These are phyloP conservation scores for Trichoderma harzianum DNA, from an alignment of 2,329 filamentous ascomycete genomes.

Conservation along the genomic window DNA sequence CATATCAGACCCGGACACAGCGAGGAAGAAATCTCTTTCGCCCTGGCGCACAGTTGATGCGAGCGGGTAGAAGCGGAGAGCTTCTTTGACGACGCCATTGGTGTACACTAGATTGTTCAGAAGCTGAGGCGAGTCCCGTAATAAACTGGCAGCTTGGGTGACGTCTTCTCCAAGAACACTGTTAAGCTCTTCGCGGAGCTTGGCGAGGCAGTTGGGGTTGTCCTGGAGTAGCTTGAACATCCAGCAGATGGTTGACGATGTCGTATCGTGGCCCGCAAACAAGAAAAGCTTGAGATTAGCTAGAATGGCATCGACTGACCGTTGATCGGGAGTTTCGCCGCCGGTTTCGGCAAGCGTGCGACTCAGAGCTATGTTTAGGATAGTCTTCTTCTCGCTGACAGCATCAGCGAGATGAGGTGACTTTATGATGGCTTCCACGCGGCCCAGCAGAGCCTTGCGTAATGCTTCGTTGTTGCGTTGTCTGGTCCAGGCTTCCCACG, in stretches of 20 bases:
- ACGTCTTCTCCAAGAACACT: not conserved
- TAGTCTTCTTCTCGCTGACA: not conserved
- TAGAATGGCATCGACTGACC: not conserved
- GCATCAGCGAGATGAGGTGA: not conserved
- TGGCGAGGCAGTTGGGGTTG: not conserved
- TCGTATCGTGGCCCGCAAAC: constrained; percentile 9
- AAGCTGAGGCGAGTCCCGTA: not conserved
- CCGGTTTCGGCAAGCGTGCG: not conserved
- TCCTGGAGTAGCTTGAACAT: constrained; percentile 12
- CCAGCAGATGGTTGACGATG: not conserved
- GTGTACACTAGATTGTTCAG: not conserved
- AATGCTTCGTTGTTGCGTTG: not conserved
- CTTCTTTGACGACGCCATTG: not conserved
- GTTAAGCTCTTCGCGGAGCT: constrained; percentile 8
- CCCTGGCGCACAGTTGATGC: not conserved
- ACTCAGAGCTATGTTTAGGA: not conserved
- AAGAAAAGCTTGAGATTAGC: not conserved
- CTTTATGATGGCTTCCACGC: not conserved
- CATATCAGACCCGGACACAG: not conserved
- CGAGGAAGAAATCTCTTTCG: not conserved
- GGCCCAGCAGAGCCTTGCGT: not conserved
- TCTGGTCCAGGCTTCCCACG: not conserved
- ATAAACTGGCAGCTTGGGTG: not conserved
- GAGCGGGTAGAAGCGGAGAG: not conserved
- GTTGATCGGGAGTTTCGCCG: not conserved